Evolutionary conservation across 1,284 basidiomycete species (phyloP).

Genomic region (Pseudozyma pruni): DNA sequence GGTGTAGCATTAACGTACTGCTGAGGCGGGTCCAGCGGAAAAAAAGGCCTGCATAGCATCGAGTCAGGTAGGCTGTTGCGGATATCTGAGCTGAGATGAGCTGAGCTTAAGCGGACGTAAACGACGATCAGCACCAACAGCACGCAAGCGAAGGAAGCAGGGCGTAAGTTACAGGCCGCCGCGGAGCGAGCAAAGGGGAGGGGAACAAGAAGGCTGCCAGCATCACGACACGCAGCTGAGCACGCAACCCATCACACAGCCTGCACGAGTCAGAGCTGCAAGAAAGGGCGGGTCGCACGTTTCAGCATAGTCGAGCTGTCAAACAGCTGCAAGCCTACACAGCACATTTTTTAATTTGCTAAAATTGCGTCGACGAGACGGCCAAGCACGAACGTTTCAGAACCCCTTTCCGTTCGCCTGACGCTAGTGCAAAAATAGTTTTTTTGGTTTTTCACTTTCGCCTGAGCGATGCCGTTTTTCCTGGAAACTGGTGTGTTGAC

Average conservation of each 20-base stretch:
- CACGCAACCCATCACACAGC: neutral
- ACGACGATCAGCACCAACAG: constrained; percentile 30
- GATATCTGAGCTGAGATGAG: constrained; percentile 2
- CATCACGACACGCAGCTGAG: constrained; percentile 16
- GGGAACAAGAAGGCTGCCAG: neutral
- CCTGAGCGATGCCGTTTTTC: too few relatives aligned
- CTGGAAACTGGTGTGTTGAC: too few relatives aligned
- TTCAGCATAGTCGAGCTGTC: constrained; percentile 33
- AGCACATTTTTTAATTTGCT: too few relatives aligned
- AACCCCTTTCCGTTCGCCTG: too few relatives aligned
- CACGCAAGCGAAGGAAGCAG: constrained; percentile 21
- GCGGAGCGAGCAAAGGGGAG: too few relatives aligned
- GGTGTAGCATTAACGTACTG: neutral
- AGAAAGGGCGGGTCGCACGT: constrained; percentile 25
- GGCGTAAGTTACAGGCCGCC: neutral
- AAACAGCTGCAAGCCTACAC: constrained; percentile 18
- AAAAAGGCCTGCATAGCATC: too few relatives aligned
- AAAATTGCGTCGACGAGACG: neutral
- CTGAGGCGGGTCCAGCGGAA: constrained; percentile 7
- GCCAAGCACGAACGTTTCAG: constrained; percentile 1
- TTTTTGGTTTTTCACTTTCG: too few relatives aligned
- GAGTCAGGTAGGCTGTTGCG: neutral
- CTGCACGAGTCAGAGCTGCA: too few relatives aligned
- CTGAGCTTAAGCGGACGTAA: constrained; percentile 12
- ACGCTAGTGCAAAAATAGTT: too few relatives aligned